Evolutionary conservation across 352 stramenopile species (phyloP).

Genomic region (Pythium monospermum): DNA sequence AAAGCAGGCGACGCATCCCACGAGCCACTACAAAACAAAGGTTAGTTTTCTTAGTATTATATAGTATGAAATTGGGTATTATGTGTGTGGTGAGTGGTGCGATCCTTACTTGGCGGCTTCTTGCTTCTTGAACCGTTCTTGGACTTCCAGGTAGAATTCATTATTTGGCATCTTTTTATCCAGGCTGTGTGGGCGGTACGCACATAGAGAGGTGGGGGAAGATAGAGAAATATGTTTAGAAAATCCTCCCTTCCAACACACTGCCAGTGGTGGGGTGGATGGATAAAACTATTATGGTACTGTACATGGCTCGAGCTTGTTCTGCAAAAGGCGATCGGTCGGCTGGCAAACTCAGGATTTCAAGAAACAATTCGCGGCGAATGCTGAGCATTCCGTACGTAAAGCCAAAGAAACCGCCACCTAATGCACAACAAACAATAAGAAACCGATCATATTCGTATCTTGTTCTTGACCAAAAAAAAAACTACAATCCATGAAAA

Average conservation of each 20-base stretch:
- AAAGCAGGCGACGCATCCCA: slow-evolving; percentile 31
- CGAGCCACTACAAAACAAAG: slow-evolving; percentile 29
- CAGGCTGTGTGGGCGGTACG: too few relatives aligned
- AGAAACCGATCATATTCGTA: background rate
- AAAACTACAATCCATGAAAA: background rate
- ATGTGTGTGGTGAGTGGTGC: too few relatives aligned
- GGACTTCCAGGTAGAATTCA: slow-evolving; percentile 34
- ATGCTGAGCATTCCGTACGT: slow-evolving; percentile 70
- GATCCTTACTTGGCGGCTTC: slow-evolving; percentile 40
- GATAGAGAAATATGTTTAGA: too few relatives aligned
- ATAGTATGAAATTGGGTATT: too few relatives aligned
- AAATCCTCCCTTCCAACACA: too few relatives aligned
- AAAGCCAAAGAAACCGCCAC: slow-evolving; percentile 48
- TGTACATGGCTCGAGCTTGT: slow-evolving; percentile 46
- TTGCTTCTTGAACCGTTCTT: slow-evolving; percentile 43
- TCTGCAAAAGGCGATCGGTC: slow-evolving; percentile 64
- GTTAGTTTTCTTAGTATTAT: background rate
- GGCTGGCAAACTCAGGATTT: slow-evolving; percentile 57
- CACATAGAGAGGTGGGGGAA: too few relatives aligned
- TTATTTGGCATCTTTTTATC: slow-evolving; percentile 19
- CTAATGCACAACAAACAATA: too few relatives aligned
- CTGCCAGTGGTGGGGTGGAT: too few relatives aligned
- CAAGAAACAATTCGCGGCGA: slow-evolving; percentile 56
- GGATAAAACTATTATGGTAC: too few relatives aligned
- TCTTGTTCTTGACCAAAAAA: background rate